A percentile compares a stretch with the other conserved stretches of the same genome.
These are phyloP conservation scores for Cytospora piceae DNA, from an alignment of 2,329 filamentous ascomycete genomes.

Conservation along the genomic window DNA sequence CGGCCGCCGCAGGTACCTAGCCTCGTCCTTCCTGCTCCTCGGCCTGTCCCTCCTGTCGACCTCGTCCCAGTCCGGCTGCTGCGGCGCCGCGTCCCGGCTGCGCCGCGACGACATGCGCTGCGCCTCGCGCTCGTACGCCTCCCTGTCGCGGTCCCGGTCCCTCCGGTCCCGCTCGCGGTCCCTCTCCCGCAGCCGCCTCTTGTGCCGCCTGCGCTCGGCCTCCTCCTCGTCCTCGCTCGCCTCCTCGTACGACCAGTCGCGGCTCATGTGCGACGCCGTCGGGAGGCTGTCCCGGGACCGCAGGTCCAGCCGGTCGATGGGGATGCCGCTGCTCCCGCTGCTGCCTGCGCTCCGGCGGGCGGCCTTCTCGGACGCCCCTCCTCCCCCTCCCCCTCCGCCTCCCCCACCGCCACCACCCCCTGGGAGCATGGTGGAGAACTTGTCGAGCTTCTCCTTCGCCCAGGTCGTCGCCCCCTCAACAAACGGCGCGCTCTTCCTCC, in stretches of 20 bases:
- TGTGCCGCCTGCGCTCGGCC: slow-evolving; percentile 28
- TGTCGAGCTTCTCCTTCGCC: slow-evolving; percentile 48
- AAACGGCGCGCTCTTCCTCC: slow-evolving; percentile 16
- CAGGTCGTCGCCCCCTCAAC: slow-evolving; percentile 26
- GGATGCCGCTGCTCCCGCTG: slow-evolving; percentile 30
- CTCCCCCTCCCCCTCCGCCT: slow-evolving; percentile 35
- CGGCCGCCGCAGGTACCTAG: slow-evolving; percentile 44
- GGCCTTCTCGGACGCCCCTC: slow-evolving; percentile 37
- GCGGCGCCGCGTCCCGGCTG: slow-evolving; percentile 32
- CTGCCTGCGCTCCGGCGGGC: slow-evolving; percentile 44
- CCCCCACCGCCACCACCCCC: slow-evolving; percentile 27
- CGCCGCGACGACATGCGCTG: slow-evolving; percentile 34
- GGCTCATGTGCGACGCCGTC: slow-evolving; percentile 43
- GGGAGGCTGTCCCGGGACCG: slow-evolving; percentile 47
- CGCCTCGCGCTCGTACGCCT: slow-evolving; percentile 27
- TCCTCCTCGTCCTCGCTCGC: slow-evolving; percentile 37
- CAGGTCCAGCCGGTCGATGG: slow-evolving; percentile 32
- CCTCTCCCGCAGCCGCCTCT: slow-evolving; percentile 37
- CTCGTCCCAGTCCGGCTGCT: slow-evolving; percentile 38
- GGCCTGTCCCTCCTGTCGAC: slow-evolving; percentile 39
- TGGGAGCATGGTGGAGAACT: slow-evolving; percentile 49
- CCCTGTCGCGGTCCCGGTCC: slow-evolving; percentile 31
- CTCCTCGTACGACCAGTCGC: slow-evolving; percentile 48
- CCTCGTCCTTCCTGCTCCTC: slow-evolving; percentile 39
- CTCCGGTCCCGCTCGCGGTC: slow-evolving; percentile 44